Conservation (phyloP, 805 yeast genomes). For the Metschnikowia lachancei region DNA sequence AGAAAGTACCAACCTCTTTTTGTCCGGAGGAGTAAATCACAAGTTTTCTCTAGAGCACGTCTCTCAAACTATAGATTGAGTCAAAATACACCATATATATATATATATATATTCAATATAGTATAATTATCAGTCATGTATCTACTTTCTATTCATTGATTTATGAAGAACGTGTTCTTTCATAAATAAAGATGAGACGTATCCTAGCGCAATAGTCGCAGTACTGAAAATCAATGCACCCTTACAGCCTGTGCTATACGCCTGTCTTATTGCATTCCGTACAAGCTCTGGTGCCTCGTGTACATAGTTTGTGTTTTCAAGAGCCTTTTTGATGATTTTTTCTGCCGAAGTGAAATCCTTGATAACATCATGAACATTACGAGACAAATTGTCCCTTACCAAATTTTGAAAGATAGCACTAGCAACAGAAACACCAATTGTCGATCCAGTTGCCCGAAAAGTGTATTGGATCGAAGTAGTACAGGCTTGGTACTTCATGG, state of each 20-base stretch:
- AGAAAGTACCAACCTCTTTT: constrained; percentile 5
- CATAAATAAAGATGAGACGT: constrained; percentile 45
- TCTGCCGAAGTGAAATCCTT: constrained; percentile 33
- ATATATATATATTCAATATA: not conserved
- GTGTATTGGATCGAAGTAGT: constrained; percentile 90
- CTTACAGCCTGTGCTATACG: constrained; percentile 54
- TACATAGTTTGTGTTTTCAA: constrained; percentile 55
- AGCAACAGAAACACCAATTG: constrained; percentile 71
- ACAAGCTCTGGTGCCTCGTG: constrained; percentile 53
- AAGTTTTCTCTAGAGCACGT: constrained; percentile 10
- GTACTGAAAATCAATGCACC: constrained; percentile 52
- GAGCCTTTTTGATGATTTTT: constrained; percentile 49
- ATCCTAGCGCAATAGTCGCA: constrained; percentile 39
- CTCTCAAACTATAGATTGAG: not conserved
- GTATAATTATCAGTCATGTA: not conserved
- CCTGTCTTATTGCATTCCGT: constrained; percentile 42
- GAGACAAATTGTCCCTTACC: constrained; percentile 29
- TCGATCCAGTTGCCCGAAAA: constrained; percentile 83
- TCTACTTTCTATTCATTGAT: constrained; percentile 42
- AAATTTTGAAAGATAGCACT: constrained; percentile 61
- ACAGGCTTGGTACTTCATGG: constrained; percentile 68
- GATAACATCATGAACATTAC: constrained; percentile 10
- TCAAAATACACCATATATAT: too few relatives aligned
- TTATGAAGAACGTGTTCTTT: constrained; percentile 58
- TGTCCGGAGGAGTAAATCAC: constrained; percentile 22